Percentiles rank a stretch among this genome's conserved stretches.
These are phyloP conservation scores for Dryadomyces quercus-mongolicae DNA, from an alignment of 2,329 filamentous ascomycete genomes.

Conservation along the genomic window DNA sequence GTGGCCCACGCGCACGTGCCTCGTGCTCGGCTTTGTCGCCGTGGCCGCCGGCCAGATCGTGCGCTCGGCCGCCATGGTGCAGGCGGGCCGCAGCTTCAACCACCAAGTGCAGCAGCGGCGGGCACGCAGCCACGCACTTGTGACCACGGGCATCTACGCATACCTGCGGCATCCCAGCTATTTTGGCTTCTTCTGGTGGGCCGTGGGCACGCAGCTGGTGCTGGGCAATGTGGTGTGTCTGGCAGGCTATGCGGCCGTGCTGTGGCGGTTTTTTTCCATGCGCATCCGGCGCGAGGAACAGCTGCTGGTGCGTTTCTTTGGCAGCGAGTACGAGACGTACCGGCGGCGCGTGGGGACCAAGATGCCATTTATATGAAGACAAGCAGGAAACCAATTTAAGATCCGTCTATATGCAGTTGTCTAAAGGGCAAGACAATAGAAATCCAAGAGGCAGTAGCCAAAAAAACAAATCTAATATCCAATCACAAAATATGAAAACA, in stretches of 20 bases:
- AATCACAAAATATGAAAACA: neutral
- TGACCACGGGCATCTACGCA: constrained; percentile 70
- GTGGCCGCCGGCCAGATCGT: constrained; percentile 56
- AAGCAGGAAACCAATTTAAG: neutral
- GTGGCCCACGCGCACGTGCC: neutral
- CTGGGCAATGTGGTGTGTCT: constrained; percentile 77
- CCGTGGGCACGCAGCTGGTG: constrained; percentile 82
- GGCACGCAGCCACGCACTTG: constrained; percentile 59
- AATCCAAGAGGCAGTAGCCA: neutral
- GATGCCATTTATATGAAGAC: constrained; percentile 59
- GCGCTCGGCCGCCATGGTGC: constrained; percentile 74
- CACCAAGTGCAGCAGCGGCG: constrained; percentile 67
- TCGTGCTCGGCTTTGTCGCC: constrained; percentile 44
- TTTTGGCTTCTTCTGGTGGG: constrained; percentile 99
- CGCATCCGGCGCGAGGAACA: constrained; percentile 71
- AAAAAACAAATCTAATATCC: neutral
- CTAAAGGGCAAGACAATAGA: neutral
- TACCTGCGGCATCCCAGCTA: constrained; percentile 78
- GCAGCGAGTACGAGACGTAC: constrained; percentile 67
- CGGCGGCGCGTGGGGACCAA: constrained; percentile 57
- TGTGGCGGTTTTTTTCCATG: constrained; percentile 75
- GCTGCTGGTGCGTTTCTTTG: constrained; percentile 71
- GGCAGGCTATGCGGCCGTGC: constrained; percentile 55
- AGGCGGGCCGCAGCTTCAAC: constrained; percentile 86
- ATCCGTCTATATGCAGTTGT: neutral